Evolutionary conservation across 2,329 filamentous ascomycete genomes (phyloP).

Genomic region (Xylaria multiplex): DNA sequence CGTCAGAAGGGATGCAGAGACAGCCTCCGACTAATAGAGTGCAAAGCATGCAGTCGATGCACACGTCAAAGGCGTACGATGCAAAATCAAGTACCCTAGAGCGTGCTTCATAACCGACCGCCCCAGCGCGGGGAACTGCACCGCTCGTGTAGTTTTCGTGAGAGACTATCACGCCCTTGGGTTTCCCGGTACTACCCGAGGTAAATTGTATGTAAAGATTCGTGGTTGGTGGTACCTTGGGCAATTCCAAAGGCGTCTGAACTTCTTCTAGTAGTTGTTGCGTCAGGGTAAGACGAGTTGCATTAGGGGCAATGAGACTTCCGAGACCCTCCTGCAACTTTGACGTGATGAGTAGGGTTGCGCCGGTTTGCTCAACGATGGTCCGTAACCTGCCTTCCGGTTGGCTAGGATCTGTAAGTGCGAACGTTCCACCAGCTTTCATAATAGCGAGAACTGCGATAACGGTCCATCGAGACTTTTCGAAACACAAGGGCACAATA

Average conservation of each 20-base stretch:
- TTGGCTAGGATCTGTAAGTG: conserved; percentile 59
- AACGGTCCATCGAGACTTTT: conserved; percentile 60
- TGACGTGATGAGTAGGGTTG: conserved; percentile 55
- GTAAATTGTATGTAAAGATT: conserved; percentile 70
- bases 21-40: conserved; percentile 61
- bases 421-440: conserved; percentile 61
- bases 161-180: conserved; percentile 68
- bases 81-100: conserved; percentile 60
- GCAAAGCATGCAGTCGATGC: conserved; percentile 64
- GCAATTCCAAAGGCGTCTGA: conserved; percentile 36
- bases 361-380: conserved; percentile 57
- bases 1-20: conserved; percentile 65
- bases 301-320: conserved; percentile 50
- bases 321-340: conserved; percentile 53
- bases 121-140: conserved; percentile 54
- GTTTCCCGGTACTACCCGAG: conserved; percentile 71
- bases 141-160: conserved; percentile 60
- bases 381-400: conserved; percentile 57
- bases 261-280: conserved; percentile 39
- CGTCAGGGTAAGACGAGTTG: conserved; percentile 50
- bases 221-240: conserved; percentile 53
- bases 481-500: conserved; percentile 61
- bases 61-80: conserved; percentile 66
- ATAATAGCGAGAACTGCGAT: conserved; percentile 59
- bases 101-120: conserved; percentile 55